Base-by-base conservation (phyloP, 31 red algal genomes). In the Asparagopsis taxiformis region DNA sequence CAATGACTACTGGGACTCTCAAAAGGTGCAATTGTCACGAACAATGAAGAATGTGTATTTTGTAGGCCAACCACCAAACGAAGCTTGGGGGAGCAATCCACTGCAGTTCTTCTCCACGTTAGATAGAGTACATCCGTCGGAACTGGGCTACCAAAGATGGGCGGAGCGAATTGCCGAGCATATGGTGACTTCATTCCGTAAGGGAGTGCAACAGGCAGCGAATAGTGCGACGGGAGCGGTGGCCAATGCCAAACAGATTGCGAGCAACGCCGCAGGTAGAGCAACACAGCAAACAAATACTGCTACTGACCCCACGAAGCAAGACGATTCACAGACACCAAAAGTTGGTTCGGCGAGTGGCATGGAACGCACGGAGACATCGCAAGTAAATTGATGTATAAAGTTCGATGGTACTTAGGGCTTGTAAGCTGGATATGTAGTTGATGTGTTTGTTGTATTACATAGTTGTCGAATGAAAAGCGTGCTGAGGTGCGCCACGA, bases 141-240 rank as follows among this genome's bases (percentile, higher is more conserved):
- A 91, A 24, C 55, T 91, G 21, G 87, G 87, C 1, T 91, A 91
- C 44, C 59, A 73, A 9, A 25, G 60, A 19, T 91, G 87, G 87
- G 87, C 76, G 22, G 87, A 91, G 62, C 59, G 79, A 51, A 91
- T 91, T 84, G 77, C 79, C 33, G 77, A 91, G 31, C 87, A 91
- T n/a, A 75, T 82, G 70, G 81, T 83, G 17, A 54, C 39, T 19
- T 65, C 79, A 17, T 83, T 83, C 43, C 48, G 63, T 20, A 43
- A 29, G 37, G 41, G 63, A 6, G 21, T 68, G 34, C n/a, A 21
- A 75, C n/a, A 65, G 44, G 74, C 39, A 50, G 74, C 60, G 17
- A 19, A 55, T 21, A 51, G 39, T 24, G 74, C 74, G 8, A 37
- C 74, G 15, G 33, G 9, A 22, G 34, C 55, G 5, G 54, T 60